Evolutionary conservation across 2,329 filamentous ascomycete species (phyloP).

Genomic region (Aspergillaceae sp.): DNA sequence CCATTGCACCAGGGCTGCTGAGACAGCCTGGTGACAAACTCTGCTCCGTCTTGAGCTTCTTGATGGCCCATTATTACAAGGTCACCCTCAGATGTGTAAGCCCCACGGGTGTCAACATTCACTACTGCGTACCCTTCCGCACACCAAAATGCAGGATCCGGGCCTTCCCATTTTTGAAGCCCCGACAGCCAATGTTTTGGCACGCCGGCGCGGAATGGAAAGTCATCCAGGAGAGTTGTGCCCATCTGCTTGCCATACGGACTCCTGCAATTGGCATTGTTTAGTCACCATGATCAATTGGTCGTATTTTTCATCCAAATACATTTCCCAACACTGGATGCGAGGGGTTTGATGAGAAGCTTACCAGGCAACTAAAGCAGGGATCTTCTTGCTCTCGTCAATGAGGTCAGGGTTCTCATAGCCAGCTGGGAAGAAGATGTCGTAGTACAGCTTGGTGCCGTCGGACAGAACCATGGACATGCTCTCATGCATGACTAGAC

Average conservation of each 20-base stretch:
- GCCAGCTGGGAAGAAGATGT: not conserved
- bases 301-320: not conserved
- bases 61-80: slow-evolving; percentile 35
- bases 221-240: not conserved
- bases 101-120: slow-evolving; percentile 27
- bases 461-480: not conserved
- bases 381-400: too few relatives aligned
- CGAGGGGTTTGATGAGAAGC: too few relatives aligned
- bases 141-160: slow-evolving; percentile 30
- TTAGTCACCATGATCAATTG: not conserved
- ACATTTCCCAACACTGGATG: too few relatives aligned
- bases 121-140: slow-evolving; percentile 27
- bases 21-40: slow-evolving; percentile 38
- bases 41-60: slow-evolving; percentile 40
- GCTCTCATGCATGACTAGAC: not conserved
- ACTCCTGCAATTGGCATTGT: not conserved
- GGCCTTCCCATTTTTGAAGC: slow-evolving; percentile 37
- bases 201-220: not conserved
- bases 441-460: not conserved
- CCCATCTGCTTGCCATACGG: not conserved
- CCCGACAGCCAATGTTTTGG: not conserved
- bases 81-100: slow-evolving; percentile 27
- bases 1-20: slow-evolving; percentile 40
- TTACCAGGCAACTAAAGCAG: too few relatives aligned
- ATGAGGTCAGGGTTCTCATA: not conserved